Percentiles rank a stretch among this genome's conserved stretches.
Conservation (phyloP, 148 eudicot species). For the Pouteria glomerata region DNA sequence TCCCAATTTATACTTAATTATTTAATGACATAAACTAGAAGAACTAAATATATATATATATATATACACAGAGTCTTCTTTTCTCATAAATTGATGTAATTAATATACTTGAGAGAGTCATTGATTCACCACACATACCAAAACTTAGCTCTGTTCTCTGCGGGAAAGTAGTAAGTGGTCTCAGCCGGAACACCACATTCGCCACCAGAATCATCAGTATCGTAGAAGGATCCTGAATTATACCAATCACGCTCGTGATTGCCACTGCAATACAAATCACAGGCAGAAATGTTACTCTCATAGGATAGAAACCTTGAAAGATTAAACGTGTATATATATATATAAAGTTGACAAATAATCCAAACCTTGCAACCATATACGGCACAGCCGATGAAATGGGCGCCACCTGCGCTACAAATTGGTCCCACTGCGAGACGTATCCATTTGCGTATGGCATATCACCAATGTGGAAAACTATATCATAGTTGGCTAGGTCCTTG, state of each 20-base stretch:
- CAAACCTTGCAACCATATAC: slow-evolving; percentile 86
- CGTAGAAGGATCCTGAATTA: slow-evolving; percentile 67
- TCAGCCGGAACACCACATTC: slow-evolving; percentile 90
- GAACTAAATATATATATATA: too few species aligned
- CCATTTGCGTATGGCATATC: slow-evolving; percentile 76
- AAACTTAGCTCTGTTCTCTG: slow-evolving; percentile 78
- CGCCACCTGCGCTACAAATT: slow-evolving; percentile 80
- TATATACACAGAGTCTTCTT: too few species aligned
- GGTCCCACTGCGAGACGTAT: slow-evolving; percentile 92
- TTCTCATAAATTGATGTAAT: neutral
- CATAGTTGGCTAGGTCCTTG: slow-evolving; percentile 58
- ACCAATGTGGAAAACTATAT: slow-evolving; percentile 86
- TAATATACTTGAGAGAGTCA: neutral
- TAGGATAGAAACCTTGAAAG: too few species aligned
- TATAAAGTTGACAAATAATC: neutral
- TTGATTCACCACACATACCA: slow-evolving; percentile 35
- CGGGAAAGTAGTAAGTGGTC: slow-evolving; percentile 82
- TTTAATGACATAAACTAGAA: too few species aligned
- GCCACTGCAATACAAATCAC: slow-evolving; percentile 38
- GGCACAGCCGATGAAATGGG: slow-evolving; percentile 79
- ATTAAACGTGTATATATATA: too few species aligned
- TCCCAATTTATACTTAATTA: too few species aligned
- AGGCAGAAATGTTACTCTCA: too few species aligned
- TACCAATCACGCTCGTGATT: slow-evolving; percentile 96
- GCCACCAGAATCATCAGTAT: slow-evolving; percentile 65